These are phyloP conservation scores for Polymyxa betae DNA, from an alignment of 208 protist genomes.

Conservation along the genomic window DNA sequence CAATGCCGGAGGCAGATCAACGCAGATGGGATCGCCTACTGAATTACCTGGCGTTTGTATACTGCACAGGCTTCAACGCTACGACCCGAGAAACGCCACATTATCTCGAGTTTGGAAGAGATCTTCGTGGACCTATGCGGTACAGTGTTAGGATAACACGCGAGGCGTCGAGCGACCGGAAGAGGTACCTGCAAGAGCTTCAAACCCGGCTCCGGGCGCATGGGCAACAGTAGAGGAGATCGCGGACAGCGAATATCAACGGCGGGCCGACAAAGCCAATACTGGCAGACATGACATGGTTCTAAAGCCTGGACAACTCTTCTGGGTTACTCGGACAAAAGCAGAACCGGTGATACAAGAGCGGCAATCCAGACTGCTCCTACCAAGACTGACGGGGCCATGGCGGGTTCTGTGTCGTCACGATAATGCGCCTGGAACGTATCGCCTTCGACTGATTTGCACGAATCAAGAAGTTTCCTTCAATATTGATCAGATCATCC, in stretches of 20 bases:
- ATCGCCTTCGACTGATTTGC: background rate
- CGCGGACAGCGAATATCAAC: background rate
- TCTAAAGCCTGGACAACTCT: background rate
- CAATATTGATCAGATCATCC: slow-evolving; percentile 37
- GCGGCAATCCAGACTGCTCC: background rate
- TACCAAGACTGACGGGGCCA: background rate
- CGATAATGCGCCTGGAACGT: background rate
- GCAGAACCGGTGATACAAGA: background rate
- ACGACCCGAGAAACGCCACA: background rate
- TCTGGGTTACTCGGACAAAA: background rate
- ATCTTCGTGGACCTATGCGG: background rate
- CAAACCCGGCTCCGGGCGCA: background rate
- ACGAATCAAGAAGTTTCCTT: background rate
- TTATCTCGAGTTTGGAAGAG: background rate
- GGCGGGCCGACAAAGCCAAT: background rate
- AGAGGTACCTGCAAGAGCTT: background rate
- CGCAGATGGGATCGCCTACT: slow-evolving; percentile 22
- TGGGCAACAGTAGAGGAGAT: background rate
- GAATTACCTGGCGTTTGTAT: background rate
- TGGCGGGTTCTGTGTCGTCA: background rate
- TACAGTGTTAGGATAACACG: background rate
- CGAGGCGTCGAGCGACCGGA: background rate
- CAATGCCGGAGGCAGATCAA: background rate
- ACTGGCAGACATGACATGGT: background rate
- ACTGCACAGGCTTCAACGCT: background rate